Base-by-base conservation (phyloP, 352 stramenopile genomes). In the Pythium volutum region DNA sequence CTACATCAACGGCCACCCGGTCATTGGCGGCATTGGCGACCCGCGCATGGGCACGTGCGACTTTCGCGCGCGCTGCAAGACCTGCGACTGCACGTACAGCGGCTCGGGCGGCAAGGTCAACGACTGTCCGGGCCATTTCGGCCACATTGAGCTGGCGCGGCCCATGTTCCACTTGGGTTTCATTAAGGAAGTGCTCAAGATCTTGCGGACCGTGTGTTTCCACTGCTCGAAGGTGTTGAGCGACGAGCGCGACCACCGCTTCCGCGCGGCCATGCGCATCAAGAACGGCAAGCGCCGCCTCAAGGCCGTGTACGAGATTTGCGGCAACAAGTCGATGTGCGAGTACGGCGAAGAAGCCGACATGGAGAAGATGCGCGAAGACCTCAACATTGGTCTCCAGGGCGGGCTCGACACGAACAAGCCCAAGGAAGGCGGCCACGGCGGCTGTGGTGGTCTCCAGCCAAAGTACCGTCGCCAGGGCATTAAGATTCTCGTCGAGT, bases 121-220 rank as follows among this genome's bases (percentile, higher is more conserved):
- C 61, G 96, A 98, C 66, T 98, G 98, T 67, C 97, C 97, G 4
- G 97, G 98, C 51, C 98, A 99, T 74, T 99, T 99, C 77, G 98
- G 98, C 36, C 98, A 99, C 81, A 98, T 99, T 70, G 95, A 99
- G 67, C 74, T 99, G 33, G 95, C 96, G 45, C 70, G 89, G 14
- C 95, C 97, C 42, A 97, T 99, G 71, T 99, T 98, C 74, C 97
- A 99, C 76, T 81, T 98, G 67, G 97, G 97, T 11, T 99, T 99
- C 69, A 91, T 99, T 61, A 97, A 99, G 68, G 82, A 97, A 34
- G 93, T 97, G 33, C 73, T 98, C 20, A 98, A 98, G 79, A 89
- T 96, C 42, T 67, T 98, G 56, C 82, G 87, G 8, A 97, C 89
- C 34, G 95, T 99, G 27, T 99, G 97, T 72, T 99, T 98, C 75